Evolutionary conservation across 2,329 filamentous ascomycete genomes (phyloP).

Genomic region (Bipolaris sorokiniana): DNA sequence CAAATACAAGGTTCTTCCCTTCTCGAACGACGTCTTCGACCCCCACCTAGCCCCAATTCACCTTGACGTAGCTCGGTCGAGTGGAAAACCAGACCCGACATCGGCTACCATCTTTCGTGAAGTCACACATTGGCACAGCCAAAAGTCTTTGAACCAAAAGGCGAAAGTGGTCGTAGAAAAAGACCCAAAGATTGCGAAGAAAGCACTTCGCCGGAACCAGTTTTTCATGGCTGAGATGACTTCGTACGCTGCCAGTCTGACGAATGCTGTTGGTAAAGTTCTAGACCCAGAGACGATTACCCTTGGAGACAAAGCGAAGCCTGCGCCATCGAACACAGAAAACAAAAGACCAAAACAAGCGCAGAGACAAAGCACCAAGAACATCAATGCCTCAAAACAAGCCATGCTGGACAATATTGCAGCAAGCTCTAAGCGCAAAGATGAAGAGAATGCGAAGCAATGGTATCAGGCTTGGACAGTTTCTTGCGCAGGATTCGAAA

Average conservation of each 20-base stretch:
- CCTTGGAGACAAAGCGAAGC: slow-evolving; percentile 37
- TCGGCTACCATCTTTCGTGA: slow-evolving; percentile 56
- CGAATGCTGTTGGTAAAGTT: slow-evolving; percentile 25
- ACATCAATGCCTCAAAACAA: slow-evolving; percentile 50
- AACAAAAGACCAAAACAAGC: slow-evolving; percentile 30
- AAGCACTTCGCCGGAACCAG: slow-evolving; percentile 24
- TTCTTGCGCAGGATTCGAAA: slow-evolving; percentile 56
- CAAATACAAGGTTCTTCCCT: slow-evolving; percentile 52
- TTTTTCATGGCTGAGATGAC: slow-evolving; percentile 28
- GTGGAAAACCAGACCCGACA: slow-evolving; percentile 32
- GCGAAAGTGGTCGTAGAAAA: slow-evolving; percentile 34
- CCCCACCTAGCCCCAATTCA: slow-evolving; percentile 55
- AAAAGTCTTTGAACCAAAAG: slow-evolving; percentile 57
- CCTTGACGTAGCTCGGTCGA: slow-evolving; percentile 43
- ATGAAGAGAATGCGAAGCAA: slow-evolving; percentile 50
- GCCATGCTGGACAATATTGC: slow-evolving; percentile 54
- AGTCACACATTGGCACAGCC: slow-evolving; percentile 68
- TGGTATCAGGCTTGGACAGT: slow-evolving; percentile 55
- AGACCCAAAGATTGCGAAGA: slow-evolving; percentile 44
- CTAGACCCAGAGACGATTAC: slow-evolving; percentile 27
- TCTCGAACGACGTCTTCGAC: slow-evolving; percentile 57
- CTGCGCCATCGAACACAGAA: slow-evolving; percentile 17
- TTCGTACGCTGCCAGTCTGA: slow-evolving; percentile 23
- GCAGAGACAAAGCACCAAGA: slow-evolving; percentile 35
- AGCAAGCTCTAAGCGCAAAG: slow-evolving; percentile 50